phyloP scores from a whole-genome alignment of 2,329 filamentous ascomycete genomes.

The Salinomyces thailandicus region DNA sequence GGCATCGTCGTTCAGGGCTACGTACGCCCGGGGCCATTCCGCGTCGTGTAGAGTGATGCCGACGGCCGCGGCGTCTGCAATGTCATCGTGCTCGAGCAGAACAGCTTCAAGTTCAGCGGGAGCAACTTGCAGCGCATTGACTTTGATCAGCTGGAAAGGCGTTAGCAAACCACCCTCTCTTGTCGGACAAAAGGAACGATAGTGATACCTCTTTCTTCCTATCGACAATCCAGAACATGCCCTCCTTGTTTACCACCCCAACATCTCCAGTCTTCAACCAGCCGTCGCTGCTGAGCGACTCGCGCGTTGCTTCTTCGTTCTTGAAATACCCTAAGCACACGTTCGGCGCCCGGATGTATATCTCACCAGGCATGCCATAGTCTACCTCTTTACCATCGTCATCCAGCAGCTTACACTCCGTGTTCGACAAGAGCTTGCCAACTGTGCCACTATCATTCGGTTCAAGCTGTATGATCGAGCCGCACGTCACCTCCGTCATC shows the following conservation, averaged over 20 bases:
- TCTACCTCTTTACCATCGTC: conserved; percentile 32
- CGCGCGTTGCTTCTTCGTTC: conserved; percentile 30
- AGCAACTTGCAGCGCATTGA: conserved; percentile 29
- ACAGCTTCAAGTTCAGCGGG: conserved; percentile 27
- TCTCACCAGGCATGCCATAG: conserved; percentile 29
- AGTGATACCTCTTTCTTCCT: conserved; percentile 23
- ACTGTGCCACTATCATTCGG: conserved; percentile 27
- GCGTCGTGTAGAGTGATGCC: conserved; percentile 41
- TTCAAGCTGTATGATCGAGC: conserved; percentile 29
- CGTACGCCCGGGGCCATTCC: conserved; percentile 46
- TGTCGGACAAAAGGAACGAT: no score
- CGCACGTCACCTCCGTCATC: conserved; percentile 32
- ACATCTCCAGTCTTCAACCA: conserved; percentile 30
- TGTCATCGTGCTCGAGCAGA: conserved; percentile 40
- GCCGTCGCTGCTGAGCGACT: conserved; percentile 28
- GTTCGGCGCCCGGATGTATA: conserved; percentile 31
- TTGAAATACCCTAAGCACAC: conserved; percentile 34
- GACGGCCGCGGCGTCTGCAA: conserved; percentile 47
- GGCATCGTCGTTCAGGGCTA: conserved; percentile 39
- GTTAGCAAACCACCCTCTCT: conserved; percentile 3
- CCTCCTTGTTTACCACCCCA: conserved; percentile 22
- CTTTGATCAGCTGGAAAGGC: conserved; percentile 31
- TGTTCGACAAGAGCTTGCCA: conserved; percentile 30
- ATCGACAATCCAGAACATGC: conserved; percentile 28
- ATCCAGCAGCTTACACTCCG: conserved; percentile 30